phyloP scores from a whole-genome alignment of 108 stramenopile genomes.

The Skeletonema menzelii region DNA sequence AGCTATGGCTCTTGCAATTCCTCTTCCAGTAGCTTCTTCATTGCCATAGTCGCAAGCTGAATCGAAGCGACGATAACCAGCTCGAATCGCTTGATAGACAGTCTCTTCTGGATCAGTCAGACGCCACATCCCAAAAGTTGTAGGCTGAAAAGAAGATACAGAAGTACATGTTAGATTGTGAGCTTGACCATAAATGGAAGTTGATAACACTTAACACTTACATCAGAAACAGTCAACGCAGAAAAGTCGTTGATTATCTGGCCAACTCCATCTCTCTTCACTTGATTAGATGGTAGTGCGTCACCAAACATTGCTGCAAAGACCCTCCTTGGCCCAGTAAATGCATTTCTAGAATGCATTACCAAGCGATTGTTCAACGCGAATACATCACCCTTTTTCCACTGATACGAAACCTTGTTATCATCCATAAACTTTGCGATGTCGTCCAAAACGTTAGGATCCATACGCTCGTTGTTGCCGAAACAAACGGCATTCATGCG shows the following conservation, averaged over 20 bases:
- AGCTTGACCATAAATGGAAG: neutral
- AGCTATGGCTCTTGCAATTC: constrained; percentile 75
- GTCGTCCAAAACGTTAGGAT: constrained; percentile 47
- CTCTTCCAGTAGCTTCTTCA: constrained; percentile 87
- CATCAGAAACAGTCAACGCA: constrained; percentile 33
- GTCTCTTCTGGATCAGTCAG: constrained; percentile 60
- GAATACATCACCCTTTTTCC: constrained; percentile 78
- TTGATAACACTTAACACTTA: constrained; percentile 1
- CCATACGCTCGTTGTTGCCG: constrained; percentile 71
- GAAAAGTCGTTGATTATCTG: constrained; percentile 39
- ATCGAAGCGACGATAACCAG: constrained; percentile 90
- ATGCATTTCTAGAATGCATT: constrained; percentile 84
- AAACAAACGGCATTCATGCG: constrained; percentile 68
- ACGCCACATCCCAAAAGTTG: constrained; percentile 89
- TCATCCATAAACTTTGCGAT: constrained; percentile 71
- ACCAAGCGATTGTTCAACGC: constrained; percentile 77
- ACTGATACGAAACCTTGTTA: constrained; percentile 65
- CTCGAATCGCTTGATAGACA: constrained; percentile 78
- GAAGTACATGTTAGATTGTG: neutral
- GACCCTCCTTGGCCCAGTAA: constrained; percentile 57
- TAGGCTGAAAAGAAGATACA: constrained; percentile 24
- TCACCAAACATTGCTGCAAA: constrained; percentile 63
- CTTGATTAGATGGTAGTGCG: constrained; percentile 1
- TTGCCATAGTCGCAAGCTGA: constrained; percentile 97
- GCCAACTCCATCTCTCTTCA: constrained; percentile 35